Conservation (phyloP, 352 stramenopile genomes). For the Albugo laibachii region DNA sequence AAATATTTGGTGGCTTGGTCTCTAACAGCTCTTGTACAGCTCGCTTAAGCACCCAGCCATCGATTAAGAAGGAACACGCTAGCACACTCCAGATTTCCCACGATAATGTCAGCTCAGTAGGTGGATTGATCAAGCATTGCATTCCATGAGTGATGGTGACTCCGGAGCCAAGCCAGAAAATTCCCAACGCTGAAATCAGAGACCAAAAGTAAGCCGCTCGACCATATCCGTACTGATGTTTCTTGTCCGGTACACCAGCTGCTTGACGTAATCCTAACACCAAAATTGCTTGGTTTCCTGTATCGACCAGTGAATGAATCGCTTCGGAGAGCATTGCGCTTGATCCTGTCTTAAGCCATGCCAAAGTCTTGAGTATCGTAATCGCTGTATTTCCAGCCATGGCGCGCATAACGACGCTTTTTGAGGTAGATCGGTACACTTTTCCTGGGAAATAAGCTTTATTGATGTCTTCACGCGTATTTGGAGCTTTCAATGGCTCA, state of each 20-base stretch:
- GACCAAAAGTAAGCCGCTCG: slow-evolving; percentile 98
- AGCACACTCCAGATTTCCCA: slow-evolving; percentile 93
- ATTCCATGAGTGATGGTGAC: slow-evolving; percentile 87
- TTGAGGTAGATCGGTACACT: slow-evolving; percentile 51
- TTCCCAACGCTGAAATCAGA: slow-evolving; percentile 94
- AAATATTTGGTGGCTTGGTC: slow-evolving; percentile 53
- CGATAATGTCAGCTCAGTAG: slow-evolving; percentile 36
- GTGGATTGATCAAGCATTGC: slow-evolving; percentile 60
- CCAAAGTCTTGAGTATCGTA: slow-evolving; percentile 77
- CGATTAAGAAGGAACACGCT: slow-evolving; percentile 85
- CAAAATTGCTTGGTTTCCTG: slow-evolving; percentile 90
- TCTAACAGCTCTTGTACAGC: slow-evolving; percentile 72
- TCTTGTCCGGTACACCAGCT: slow-evolving; percentile 77
- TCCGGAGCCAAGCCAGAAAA: slow-evolving; percentile 93
- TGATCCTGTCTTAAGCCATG: slow-evolving; percentile 84
- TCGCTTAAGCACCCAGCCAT: slow-evolving; percentile 90
- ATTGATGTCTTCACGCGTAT: slow-evolving; percentile 61
- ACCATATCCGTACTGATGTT: slow-evolving; percentile 95
- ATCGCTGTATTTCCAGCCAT: slow-evolving; percentile 92
- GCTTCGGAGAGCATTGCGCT: slow-evolving; percentile 94
- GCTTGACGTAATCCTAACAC: slow-evolving; percentile 70
- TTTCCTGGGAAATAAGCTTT: slow-evolving; percentile 74
- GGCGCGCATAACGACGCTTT: slow-evolving; percentile 67
- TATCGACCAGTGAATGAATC: slow-evolving; percentile 94
- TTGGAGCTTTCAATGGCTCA: slow-evolving; percentile 3